phyloP scores from a whole-genome alignment of 192 early-diverging fungal genomes.

The Ramicandelaber brevisporus region DNA sequence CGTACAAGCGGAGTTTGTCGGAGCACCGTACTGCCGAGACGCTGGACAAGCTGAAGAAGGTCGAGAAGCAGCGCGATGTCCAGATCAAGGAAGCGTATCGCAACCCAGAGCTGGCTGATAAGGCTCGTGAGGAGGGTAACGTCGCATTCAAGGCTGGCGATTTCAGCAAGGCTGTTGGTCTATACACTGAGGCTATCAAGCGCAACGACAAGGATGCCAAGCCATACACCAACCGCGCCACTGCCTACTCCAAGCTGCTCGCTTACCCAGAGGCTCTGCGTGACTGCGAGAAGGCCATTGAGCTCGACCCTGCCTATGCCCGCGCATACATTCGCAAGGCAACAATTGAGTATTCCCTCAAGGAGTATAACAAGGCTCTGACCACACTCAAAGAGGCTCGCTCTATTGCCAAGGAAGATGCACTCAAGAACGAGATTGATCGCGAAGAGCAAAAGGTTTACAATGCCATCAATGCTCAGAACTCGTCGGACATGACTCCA shows the following conservation, averaged over 20 bases:
- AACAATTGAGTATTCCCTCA: constrained; percentile 61
- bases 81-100: constrained; percentile 67
- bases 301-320: constrained; percentile 64
- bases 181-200: constrained; percentile 93
- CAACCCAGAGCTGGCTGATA: constrained; percentile 53
- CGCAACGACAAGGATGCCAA: constrained; percentile 73
- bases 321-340: constrained; percentile 95
- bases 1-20: constrained; percentile 72
- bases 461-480: constrained; percentile 34
- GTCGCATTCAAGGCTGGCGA: constrained; percentile 72
- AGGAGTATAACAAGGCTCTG: constrained; percentile 63
- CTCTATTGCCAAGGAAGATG: constrained; percentile 53
- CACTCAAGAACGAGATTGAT: constrained; percentile 66
- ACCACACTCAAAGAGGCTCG: constrained; percentile 58
- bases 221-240: constrained; percentile 89
- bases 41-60: constrained; percentile 63
- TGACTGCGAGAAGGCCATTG: constrained; percentile 77
- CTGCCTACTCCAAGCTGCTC: constrained; percentile 83
- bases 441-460: constrained; percentile 58
- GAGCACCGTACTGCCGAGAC: constrained; percentile 90
- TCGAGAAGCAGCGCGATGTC: constrained; percentile 55
- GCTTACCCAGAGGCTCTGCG: constrained; percentile 81
- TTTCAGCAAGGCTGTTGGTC: constrained; percentile 63
- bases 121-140: constrained; percentile 86
- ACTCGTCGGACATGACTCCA: constrained; percentile 15